These are phyloP conservation scores for Zasmidium citrigriseum DNA, from an alignment of 2,329 filamentous ascomycete species.

Conservation along the genomic window DNA sequence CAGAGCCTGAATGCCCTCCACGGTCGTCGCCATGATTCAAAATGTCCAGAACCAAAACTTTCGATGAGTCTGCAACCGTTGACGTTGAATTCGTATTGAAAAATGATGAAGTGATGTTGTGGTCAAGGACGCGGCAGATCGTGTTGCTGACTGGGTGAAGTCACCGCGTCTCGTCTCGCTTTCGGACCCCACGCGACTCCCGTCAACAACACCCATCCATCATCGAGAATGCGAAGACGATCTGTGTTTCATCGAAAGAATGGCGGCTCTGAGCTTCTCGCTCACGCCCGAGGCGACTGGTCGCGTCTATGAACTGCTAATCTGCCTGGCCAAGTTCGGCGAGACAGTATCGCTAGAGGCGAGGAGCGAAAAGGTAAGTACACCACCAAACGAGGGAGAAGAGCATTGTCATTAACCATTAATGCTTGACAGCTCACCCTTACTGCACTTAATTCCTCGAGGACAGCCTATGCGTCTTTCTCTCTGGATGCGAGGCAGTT, in stretches of 20 bases:
- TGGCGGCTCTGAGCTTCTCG: constrained; percentile 66
- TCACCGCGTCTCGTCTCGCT: not conserved
- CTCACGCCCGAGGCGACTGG: constrained; percentile 71
- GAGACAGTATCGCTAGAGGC: constrained; percentile 77
- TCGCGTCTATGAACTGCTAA: constrained; percentile 70
- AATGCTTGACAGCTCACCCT: constrained; percentile 61
- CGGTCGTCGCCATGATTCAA: constrained; percentile 6
- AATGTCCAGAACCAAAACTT: not conserved
- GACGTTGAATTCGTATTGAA: no score
- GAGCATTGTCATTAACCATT: no score
- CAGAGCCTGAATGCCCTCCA: constrained; percentile 34
- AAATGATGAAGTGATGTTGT: constrained; percentile 7
- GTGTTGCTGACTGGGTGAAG: constrained; percentile 5
- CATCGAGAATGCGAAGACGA: constrained; percentile 9
- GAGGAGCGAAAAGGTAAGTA: constrained; percentile 62
- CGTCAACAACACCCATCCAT: not conserved
- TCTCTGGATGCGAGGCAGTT: constrained; percentile 67
- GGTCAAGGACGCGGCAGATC: not conserved
- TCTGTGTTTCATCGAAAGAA: constrained; percentile 24
- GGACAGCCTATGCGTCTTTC: constrained; percentile 76
- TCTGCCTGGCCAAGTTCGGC: constrained; percentile 76
- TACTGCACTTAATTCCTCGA: constrained; percentile 76
- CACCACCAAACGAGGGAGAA: no score
- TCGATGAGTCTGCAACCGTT: constrained; percentile 5
- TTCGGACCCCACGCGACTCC: not conserved